Percentiles rank a stretch among this genome's conserved stretches.
Conservation (phyloP, 2,329 filamentous ascomycete genomes). For the Penicillium sumatraense region DNA sequence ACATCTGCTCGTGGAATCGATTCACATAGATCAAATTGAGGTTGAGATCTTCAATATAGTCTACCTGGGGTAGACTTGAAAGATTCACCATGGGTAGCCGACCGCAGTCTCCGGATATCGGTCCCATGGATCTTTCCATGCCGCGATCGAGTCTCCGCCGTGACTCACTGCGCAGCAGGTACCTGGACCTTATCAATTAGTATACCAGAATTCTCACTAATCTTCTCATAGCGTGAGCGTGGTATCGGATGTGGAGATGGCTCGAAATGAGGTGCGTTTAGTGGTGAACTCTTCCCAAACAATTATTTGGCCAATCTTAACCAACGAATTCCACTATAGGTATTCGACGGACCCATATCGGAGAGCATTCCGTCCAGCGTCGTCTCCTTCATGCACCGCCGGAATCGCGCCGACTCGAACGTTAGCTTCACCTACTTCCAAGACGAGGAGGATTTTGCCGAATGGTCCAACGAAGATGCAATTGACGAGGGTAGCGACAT, state of each 20-base stretch:
- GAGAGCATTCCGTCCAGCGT: constrained; percentile 95
- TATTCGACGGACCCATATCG: constrained; percentile 90
- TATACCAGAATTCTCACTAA: constrained; percentile 23
- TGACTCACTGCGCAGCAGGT: constrained; percentile 48
- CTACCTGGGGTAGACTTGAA: not conserved
- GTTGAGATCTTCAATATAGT: no score
- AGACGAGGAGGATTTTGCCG: constrained; percentile 66
- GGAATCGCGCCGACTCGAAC: constrained; percentile 78
- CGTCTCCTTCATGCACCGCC: constrained; percentile 87
- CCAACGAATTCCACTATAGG: constrained; percentile 42
- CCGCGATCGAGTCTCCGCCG: constrained; percentile 33
- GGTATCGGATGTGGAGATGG: constrained; percentile 97
- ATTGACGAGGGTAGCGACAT: constrained; percentile 51
- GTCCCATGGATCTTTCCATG: constrained; percentile 26
- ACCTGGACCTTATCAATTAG: not conserved
- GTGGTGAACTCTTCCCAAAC: not conserved
- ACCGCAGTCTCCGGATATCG: constrained; percentile 27
- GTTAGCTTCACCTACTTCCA: constrained; percentile 88
- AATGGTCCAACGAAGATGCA: constrained; percentile 56
- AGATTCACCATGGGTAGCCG: constrained; percentile 36
- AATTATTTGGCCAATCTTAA: constrained; percentile 6
- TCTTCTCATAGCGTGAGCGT: constrained; percentile 64
- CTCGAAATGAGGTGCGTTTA: constrained; percentile 78
- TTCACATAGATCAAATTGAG: not conserved
- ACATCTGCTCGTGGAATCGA: not conserved